Evolutionary conservation across 345 rosid species (phyloP).

Genomic region (Eucalyptus viminalis): DNA sequence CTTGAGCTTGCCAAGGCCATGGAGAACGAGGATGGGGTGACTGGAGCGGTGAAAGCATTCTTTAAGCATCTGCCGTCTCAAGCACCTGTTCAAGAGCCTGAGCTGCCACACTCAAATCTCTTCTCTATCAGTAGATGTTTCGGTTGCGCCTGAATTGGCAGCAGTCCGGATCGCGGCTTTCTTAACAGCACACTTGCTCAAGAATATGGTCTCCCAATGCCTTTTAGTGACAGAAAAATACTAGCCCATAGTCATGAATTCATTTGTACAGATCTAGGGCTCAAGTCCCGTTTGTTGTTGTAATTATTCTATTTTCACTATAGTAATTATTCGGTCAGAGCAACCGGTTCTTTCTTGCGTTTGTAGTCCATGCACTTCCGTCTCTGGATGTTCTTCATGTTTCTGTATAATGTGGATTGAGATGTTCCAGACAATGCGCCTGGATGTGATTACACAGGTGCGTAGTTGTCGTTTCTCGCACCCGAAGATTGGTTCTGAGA

Average conservation of each 20-base stretch:
- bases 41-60: slow-evolving; percentile 95
- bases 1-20: slow-evolving; percentile 82
- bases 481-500: neutral
- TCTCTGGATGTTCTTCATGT: neutral
- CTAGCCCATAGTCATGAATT: neutral
- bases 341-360: neutral
- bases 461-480: neutral
- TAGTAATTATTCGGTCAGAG: neutral
- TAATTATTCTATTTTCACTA: neutral
- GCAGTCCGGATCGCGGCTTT: neutral
- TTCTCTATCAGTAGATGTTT: slow-evolving; percentile 60
- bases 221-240: neutral
- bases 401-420: neutral
- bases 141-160: slow-evolving; percentile 45
- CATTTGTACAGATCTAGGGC: neutral
- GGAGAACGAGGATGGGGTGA: slow-evolving; percentile 91
- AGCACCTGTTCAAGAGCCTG: slow-evolving; percentile 13
- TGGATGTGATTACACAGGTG: neutral
- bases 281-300: neutral
- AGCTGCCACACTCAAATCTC: slow-evolving; percentile 20
- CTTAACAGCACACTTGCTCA: neutral
- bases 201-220: neutral
- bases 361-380: neutral
- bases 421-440: neutral
- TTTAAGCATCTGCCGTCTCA: slow-evolving; percentile 61